Evolutionary conservation across 805 yeast genomes (phyloP).

Genomic region (Wickerhamiella alocasiicola): DNA sequence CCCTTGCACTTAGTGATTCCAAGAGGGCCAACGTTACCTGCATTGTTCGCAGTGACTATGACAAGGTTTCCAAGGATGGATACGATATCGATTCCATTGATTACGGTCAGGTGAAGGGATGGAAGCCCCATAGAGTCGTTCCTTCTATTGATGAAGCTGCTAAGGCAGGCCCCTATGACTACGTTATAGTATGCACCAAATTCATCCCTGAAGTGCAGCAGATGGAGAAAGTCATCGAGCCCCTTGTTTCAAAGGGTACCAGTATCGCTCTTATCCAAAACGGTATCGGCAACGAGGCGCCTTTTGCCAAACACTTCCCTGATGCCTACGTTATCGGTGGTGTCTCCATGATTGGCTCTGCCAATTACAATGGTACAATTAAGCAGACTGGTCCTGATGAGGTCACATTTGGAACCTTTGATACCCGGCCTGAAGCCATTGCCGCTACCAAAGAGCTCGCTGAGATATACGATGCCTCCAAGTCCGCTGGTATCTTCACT

Average conservation of each 20-base stretch:
- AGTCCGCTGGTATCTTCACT: conserved; percentile 32
- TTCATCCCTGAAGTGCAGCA: conserved; percentile 51
- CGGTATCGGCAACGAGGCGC: conserved; percentile 51
- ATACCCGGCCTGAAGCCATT: conserved; percentile 27
- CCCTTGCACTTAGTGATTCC: conserved; percentile 43
- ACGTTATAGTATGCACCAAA: conserved; percentile 47
- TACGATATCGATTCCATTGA: conserved; percentile 48
- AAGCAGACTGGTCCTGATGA: conserved; percentile 41
- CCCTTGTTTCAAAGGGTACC: conserved; percentile 39
- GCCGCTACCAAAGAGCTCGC: conserved; percentile 35
- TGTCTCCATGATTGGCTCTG: conserved; percentile 50
- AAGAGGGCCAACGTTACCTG: conserved; percentile 43
- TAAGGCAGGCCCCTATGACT: conserved; percentile 37
- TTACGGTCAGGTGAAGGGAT: conserved; percentile 42
- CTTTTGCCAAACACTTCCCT: conserved; percentile 41
- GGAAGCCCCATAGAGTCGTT: conserved; percentile 38
- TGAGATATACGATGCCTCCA: conserved; percentile 34
- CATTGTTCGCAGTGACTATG: conserved; percentile 56
- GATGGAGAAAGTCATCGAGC: conserved; percentile 39
- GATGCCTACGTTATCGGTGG: conserved; percentile 44
- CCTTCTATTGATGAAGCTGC: conserved; percentile 36
- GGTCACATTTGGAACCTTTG: conserved; percentile 41
- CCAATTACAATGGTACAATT: conserved; percentile 38
- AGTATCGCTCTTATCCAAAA: conserved; percentile 50
- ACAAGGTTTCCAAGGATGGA: conserved; percentile 39